These are phyloP conservation scores for Emericellopsis terricola DNA, from an alignment of 495 filamentous ascomycete species.

Conservation along the genomic window DNA sequence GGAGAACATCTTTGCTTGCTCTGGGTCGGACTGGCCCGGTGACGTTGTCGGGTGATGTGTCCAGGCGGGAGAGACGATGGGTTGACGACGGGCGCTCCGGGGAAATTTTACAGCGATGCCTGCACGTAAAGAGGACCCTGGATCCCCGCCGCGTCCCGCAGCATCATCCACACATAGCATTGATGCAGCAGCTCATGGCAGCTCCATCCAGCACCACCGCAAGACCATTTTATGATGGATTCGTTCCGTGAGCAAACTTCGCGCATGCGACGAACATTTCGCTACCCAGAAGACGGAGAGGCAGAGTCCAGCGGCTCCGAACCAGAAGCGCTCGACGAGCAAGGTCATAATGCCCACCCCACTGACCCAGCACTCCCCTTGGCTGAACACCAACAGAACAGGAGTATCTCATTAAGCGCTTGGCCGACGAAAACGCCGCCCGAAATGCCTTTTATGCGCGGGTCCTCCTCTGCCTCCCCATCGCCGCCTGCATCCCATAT, in stretches of 20 bases:
- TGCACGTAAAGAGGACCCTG: no score
- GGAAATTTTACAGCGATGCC: not conserved
- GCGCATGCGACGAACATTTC: constrained; percentile 42
- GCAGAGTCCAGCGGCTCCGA: constrained; percentile 18
- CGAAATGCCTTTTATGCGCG: constrained; percentile 40
- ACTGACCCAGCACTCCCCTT: not conserved
- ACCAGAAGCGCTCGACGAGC: constrained; percentile 42
- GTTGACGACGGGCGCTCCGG: no score
- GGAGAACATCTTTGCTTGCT: not conserved
- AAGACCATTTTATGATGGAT: not conserved
- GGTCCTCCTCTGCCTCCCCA: constrained; percentile 38
- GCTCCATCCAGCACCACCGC: no score
- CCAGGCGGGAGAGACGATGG: no score
- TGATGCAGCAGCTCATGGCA: no score
- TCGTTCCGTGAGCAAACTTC: constrained; percentile 9
- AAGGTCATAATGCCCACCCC: constrained; percentile 24
- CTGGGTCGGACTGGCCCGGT: not conserved
- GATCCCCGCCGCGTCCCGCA: no score
- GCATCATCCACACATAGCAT: no score
- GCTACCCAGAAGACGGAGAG: constrained; percentile 28
- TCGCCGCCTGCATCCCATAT: constrained; percentile 32
- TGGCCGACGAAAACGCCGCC: constrained; percentile 35
- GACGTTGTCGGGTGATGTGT: no score
- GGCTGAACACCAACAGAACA: constrained; percentile 32
- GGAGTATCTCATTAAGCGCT: constrained; percentile 43